Evolutionary conservation across 2,329 filamentous ascomycete species (phyloP), one percentile per base, ranked within the genome.

Genomic region (Lachnellula occidentalis): DNA sequence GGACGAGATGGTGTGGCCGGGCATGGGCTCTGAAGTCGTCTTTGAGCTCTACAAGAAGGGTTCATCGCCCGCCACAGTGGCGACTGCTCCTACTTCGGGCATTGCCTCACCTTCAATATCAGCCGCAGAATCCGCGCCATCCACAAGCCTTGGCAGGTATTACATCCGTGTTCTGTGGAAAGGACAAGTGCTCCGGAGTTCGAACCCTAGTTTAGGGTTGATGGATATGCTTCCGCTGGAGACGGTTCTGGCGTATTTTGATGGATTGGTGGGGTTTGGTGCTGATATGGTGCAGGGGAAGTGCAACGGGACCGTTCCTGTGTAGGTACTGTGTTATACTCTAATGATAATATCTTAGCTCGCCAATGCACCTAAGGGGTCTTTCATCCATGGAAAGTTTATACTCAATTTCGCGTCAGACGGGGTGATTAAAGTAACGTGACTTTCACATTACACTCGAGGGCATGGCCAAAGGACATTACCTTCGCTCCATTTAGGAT

Each of bases 1-100:
- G 1, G 84, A 90, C 21, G 69, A 76, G 50, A 92, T 92, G 88
- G 83, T 90, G 1, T 92, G 88, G 88, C 88, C 88, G 0, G 88
- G 88, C 0, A 91, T 92, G 88, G 88, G 88, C 0, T 76, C 82
- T 9, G 88, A 92, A 71, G 76, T 92, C 0, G 80, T 91, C 0
- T 90, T 92, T 66, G 88, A 92, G 72, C 66, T 92, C 31, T 91
- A 84, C 64, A 73, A 70, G 62, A 76, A 73, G 62, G 67, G 68
- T 42, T 59, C 65, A 2, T 17, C 42, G 7, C 51, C 52, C 45
- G 6, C 50, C 7, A 50, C 60, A 34, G 51, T 36, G 15, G 43
- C 50, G 12, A 58, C 57, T 34, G 51, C 64, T 24, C 61, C 61
- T 7, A n/a, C 56, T 24, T 58, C 61, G 14, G 49, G 51, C 27